A percentile compares a stretch with the other conserved stretches of the same genome.
Conservation (phyloP, 768 basidiomycete species). For the Austroboletus festivus region DNA sequence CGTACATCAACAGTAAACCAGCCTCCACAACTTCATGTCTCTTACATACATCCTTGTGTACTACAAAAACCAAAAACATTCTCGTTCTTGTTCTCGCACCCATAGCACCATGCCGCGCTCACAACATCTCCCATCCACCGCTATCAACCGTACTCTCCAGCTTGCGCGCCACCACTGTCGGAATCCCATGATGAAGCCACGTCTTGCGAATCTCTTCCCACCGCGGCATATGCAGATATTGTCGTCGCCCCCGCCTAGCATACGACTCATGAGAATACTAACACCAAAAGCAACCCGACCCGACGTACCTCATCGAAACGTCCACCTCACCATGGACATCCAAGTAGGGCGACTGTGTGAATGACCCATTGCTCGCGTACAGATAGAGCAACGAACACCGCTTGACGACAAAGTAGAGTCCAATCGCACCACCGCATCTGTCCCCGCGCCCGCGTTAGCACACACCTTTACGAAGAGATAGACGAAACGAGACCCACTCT, state of each 20-base stretch:
- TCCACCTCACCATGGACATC: conserved; percentile 95
- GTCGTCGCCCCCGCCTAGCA: conserved; percentile 67
- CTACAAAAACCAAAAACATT: no score
- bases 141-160: conserved; percentile 83
- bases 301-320: conserved; percentile 77
- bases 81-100: background rate
- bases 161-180: conserved; percentile 85
- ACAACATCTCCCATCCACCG: conserved; percentile 93
- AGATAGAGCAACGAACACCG: conserved; percentile 88
- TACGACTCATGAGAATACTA: no score
- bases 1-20: no score
- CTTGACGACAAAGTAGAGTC: conserved; percentile 89
- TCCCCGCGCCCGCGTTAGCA: no score
- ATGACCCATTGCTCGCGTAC: conserved; percentile 86
- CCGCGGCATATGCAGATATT: conserved; percentile 78
- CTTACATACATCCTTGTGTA: no score
- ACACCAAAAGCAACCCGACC: no score
- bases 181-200: conserved; percentile 89
- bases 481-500: conserved; percentile 59
- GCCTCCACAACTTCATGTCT: no score
- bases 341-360: conserved; percentile 84
- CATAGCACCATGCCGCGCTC: background rate
- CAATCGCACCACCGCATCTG: conserved; percentile 91
- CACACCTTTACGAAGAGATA: background rate
- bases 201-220: conserved; percentile 90